Percentiles rank a stretch among this genome's conserved stretches.
phyloP scores from a whole-genome alignment of 2,329 filamentous ascomycete genomes.

The Talaromyces funiculosus region DNA sequence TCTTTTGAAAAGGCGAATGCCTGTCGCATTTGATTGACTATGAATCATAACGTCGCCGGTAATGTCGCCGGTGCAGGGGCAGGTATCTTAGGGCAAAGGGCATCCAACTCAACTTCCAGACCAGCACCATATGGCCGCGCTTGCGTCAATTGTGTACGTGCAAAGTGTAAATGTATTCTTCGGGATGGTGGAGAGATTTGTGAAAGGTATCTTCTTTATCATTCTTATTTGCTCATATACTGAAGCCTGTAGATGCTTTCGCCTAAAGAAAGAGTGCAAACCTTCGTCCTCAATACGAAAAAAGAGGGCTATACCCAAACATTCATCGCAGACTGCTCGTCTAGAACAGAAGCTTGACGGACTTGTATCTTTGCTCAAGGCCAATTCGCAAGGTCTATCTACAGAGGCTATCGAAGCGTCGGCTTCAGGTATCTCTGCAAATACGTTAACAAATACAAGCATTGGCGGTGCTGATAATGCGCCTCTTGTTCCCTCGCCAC shows the following conservation, averaged over 20 bases:
- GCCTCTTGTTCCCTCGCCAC: not conserved
- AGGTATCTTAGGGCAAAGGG: not conserved
- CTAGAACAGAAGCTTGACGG: constrained; percentile 26
- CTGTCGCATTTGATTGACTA: not conserved
- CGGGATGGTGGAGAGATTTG: constrained; percentile 14
- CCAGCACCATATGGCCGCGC: constrained; percentile 17
- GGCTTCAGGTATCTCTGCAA: not conserved
- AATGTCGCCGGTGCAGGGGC: not conserved
- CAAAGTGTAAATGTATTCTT: constrained; percentile 23
- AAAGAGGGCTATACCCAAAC: constrained; percentile 16
- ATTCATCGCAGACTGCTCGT: constrained; percentile 18
- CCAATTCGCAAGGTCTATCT: constrained; percentile 15
- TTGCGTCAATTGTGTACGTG: constrained; percentile 21
- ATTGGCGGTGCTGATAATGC: not conserved
- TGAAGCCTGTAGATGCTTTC: constrained; percentile 32
- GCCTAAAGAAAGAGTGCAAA: constrained; percentile 39
- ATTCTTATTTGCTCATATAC: not conserved
- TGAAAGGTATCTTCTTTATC: constrained; percentile 8
- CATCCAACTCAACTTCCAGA: not conserved
- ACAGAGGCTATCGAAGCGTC: not conserved
- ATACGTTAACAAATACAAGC: not conserved
- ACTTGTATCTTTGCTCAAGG: constrained; percentile 24
- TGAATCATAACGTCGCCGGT: not conserved
- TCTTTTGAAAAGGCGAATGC: not conserved
- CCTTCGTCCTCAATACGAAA: constrained; percentile 32